Evolutionary conservation across 2,329 filamentous ascomycete genomes (phyloP), one percentile per base, ranked within the genome.

Genomic region (Diaporthe eres): DNA sequence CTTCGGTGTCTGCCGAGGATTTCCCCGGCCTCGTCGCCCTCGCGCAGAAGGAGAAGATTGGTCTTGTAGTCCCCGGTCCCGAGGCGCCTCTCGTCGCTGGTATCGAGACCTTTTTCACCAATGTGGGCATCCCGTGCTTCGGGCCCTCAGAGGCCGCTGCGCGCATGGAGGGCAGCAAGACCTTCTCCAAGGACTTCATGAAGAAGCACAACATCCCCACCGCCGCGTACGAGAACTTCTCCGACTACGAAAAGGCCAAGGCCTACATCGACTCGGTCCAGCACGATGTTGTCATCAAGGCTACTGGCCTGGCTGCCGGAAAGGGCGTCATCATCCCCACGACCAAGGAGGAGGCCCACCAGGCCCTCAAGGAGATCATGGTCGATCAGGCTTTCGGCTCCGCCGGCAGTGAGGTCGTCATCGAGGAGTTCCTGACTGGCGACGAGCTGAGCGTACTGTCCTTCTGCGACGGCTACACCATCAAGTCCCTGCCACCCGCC

Each of bases 101-200:
- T 72, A 93, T 98, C 77, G 93, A 95, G 81, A 93, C 93, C 80
- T 94, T 93, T 86, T 98, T 98, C 87, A 89, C 91, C 78, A 84
- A 85, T 71, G 93, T 90, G 68, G 92, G 93, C 65, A 95, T 98
- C 82, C 90, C 91, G 80, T 93, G 92, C 84, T 98, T 98, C 82
- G 97, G 96, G 2, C 97, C 97, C 7, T 94, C 92, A 75, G 92
- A 94, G 85, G 91, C 92, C 67, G 96, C 97, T 31, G 96, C 97
- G 25, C 90, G 91, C 60, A 95, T 99, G 90, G 97, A 99, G 85
- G 97, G 97, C 76, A 97, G 94, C 86, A 99, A 99, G 88, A 94
- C 96, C 15, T 98, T 97, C 84, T 95, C 94, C 77, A 99, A 99
- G 84, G 96, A 98, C 84, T 98, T 98, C 83, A 99, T 98, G 97